Percentiles rank a stretch among this genome's conserved stretches.
These are phyloP conservation scores for Pseudisothecium myosuroides DNA, from an alignment of 225 moss, liverwort and hornwort genomes.

Conservation along the genomic window DNA sequence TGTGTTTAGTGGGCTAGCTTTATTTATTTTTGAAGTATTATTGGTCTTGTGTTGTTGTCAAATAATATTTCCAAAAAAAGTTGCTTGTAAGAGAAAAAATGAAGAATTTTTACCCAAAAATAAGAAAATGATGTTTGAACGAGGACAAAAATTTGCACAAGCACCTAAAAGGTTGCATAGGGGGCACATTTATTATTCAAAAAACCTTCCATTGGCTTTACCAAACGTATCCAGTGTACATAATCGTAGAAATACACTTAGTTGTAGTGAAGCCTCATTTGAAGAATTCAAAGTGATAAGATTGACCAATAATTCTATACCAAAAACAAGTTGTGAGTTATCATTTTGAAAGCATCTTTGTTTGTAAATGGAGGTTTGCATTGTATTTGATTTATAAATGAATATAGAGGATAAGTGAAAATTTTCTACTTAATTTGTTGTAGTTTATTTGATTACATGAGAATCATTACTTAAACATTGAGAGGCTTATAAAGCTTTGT, in stretches of 20 bases:
- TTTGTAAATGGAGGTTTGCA: not conserved
- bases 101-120: not conserved
- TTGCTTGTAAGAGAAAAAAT: not conserved
- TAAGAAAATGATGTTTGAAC: not conserved
- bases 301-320: not conserved
- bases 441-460: not conserved
- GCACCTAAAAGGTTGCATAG: not conserved
- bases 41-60: constrained; percentile 57
- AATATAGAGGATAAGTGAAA: not conserved
- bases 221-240: not conserved
- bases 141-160: not conserved
- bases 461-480: not conserved
- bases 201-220: not conserved
- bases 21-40: constrained; percentile 56
- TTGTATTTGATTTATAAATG: not conserved
- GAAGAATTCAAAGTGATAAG: not conserved
- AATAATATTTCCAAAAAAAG: not conserved
- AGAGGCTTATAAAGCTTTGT: not conserved
- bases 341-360: not conserved
- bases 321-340: not conserved
- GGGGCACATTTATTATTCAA: not conserved
- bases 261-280: not conserved
- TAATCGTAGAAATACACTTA: not conserved
- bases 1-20: constrained; percentile 31
- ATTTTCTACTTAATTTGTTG: not conserved